Evolutionary conservation across 495 filamentous ascomycete genomes (phyloP).

Genomic region (Trypethelium eluteriae): DNA sequence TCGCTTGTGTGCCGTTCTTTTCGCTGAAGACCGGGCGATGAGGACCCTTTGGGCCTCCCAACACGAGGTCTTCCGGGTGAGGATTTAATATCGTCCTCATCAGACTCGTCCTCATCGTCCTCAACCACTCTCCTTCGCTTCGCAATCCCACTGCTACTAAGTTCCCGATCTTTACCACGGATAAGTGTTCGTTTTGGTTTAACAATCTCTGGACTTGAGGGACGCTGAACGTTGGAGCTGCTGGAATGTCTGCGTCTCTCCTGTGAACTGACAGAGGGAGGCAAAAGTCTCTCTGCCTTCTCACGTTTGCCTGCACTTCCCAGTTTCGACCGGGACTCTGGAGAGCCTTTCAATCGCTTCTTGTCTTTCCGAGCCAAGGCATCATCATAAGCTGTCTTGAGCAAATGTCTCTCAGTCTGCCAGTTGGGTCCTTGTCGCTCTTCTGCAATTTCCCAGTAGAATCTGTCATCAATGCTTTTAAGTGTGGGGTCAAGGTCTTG

Average conservation of each 20-base stretch:
- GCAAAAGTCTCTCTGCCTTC: constrained; percentile 10
- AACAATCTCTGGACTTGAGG: background rate
- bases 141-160: background rate
- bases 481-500: constrained; percentile 67
- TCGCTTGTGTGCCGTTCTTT: constrained; percentile 9
- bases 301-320: constrained; percentile 17
- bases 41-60: constrained; percentile 1
- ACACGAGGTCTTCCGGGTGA: background rate
- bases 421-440: constrained; percentile 76
- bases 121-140: constrained; percentile 10
- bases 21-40: constrained; percentile 4
- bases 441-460: constrained; percentile 77
- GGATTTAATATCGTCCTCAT: constrained; percentile 6
- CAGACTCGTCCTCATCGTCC: constrained; percentile 3
- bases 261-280: background rate
- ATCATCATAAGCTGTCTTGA: constrained; percentile 72
- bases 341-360: background rate
- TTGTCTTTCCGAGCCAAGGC: constrained; percentile 5
- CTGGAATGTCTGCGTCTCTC: constrained; percentile 6
- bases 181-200: background rate
- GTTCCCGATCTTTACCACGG: constrained; percentile 5
- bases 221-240: background rate
- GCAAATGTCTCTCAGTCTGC: constrained; percentile 77
- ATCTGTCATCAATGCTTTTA: constrained; percentile 58
- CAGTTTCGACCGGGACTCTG: constrained; percentile 16